These are phyloP conservation scores for Lichtheimia ornata DNA, from an alignment of 371 early-diverging fungal species.

Conservation along the genomic window DNA sequence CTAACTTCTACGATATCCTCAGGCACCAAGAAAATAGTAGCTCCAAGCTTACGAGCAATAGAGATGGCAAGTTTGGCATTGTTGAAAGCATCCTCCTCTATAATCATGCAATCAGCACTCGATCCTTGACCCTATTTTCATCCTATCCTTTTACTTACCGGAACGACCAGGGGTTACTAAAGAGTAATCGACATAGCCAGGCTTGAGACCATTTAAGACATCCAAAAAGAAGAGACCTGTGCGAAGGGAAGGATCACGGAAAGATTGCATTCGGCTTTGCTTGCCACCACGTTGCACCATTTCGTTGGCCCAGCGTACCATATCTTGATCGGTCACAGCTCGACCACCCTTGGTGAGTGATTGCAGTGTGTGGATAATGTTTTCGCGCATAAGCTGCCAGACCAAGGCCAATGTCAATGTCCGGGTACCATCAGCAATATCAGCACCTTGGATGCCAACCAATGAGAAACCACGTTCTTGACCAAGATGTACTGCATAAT, in stretches of 20 bases:
- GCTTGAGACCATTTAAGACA: slow-evolving; percentile 89
- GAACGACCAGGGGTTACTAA: slow-evolving; percentile 77
- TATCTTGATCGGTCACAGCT: slow-evolving; percentile 87
- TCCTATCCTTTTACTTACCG: slow-evolving; percentile 12
- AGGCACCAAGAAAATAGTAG: slow-evolving; percentile 96
- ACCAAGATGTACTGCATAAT: slow-evolving; percentile 87
- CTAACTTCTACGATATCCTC: slow-evolving; percentile 96
- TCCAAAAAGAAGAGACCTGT: slow-evolving; percentile 87
- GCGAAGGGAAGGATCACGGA: slow-evolving; percentile 81
- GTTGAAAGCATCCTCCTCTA: slow-evolving; percentile 85
- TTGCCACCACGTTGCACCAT: slow-evolving; percentile 72
- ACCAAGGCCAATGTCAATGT: slow-evolving; percentile 86
- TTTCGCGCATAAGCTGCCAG: slow-evolving; percentile 98
- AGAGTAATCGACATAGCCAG: slow-evolving; percentile 88
- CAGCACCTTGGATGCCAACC: slow-evolving; percentile 94
- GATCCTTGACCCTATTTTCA: too few species aligned
- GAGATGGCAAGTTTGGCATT: slow-evolving; percentile 96
- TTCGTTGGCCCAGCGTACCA: slow-evolving; percentile 94
- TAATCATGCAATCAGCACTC: too few species aligned
- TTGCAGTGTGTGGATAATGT: slow-evolving; percentile 90
- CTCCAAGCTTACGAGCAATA: slow-evolving; percentile 96
- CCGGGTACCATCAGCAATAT: slow-evolving; percentile 89
- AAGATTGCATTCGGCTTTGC: slow-evolving; percentile 68
- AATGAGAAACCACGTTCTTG: slow-evolving; percentile 86
- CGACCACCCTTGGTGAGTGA: slow-evolving; percentile 78